phyloP scores from a whole-genome alignment of 1,284 basidiomycete genomes.

The Rhodotorula sp. region DNA sequence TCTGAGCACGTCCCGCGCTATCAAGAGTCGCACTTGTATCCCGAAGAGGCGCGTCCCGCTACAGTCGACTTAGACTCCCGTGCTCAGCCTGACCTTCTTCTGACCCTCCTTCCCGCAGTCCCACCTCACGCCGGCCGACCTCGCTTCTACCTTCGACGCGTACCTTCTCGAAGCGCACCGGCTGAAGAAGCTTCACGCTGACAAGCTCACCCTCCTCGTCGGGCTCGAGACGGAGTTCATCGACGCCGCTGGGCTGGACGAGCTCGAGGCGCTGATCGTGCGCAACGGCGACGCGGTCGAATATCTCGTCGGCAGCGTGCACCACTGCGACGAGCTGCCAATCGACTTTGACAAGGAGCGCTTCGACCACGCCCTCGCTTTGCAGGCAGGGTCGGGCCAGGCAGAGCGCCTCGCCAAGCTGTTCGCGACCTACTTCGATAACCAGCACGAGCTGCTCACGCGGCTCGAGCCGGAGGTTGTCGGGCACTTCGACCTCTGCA shows the following conservation, averaged over 20 bases:
- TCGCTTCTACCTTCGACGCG: slow-evolving; percentile 63
- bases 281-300: slow-evolving; percentile 66
- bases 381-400: slow-evolving; percentile 32
- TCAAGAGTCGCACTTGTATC: slow-evolving; percentile 77
- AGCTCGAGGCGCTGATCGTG: slow-evolving; percentile 56
- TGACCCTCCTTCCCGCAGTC: slow-evolving; percentile 12
- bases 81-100: slow-evolving; percentile 46
- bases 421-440: slow-evolving; percentile 75
- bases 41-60: slow-evolving; percentile 75
- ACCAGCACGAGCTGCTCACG: slow-evolving; percentile 69
- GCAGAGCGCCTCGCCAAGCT: slow-evolving; percentile 48
- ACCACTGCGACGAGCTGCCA: slow-evolving; percentile 83
- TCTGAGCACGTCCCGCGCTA: slow-evolving; percentile 95
- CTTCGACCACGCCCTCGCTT: slow-evolving; percentile 63
- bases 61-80: rapidly evolving
- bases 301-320: slow-evolving; percentile 90
- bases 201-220: slow-evolving; percentile 74
- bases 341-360: slow-evolving; percentile 87
- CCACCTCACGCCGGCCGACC: slow-evolving; percentile 35
- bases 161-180: slow-evolving; percentile 77
- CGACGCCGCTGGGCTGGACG: slow-evolving; percentile 65
- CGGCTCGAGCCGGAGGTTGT: slow-evolving; percentile 82
- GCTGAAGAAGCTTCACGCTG: slow-evolving; percentile 63
- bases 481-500: slow-evolving; percentile 89
- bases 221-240: slow-evolving; percentile 95